Base-by-base conservation (phyloP, 2,329 filamentous ascomycete genomes). In the Xylariaceae sp. region DNA sequence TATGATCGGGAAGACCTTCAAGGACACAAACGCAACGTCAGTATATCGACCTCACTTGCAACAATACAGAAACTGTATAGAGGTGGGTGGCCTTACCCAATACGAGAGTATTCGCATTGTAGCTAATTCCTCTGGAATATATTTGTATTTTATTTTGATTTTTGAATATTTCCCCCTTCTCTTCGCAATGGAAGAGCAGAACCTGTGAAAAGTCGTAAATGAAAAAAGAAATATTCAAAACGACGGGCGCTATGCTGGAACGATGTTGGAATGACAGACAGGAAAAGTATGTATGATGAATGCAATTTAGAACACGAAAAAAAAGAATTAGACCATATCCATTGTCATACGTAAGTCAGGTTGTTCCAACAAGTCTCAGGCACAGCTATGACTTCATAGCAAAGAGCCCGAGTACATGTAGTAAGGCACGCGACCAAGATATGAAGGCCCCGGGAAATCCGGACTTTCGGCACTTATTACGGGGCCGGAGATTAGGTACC, bases 1-100 rank as follows among this genome's bases (percentile, higher is more conserved):
- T 63, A 92, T 79, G 58, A 91, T 76, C 62, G 90, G 90, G 32
- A 92, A 79, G 55, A 88, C 74, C 88, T 81, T 61, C 29, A 37
- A 32, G 18, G 23, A 45, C 6, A 14, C 23, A 51, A 44, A 3
- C n/a, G 58, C 61, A 51, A 37, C 32, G 12, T 37, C 12, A 37
- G 32, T 37, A 37, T 37, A 37, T 37, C 14, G 3, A 37, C 14
- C 32, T 37, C 14, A 3, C 32, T 37, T 10, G 14, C 32, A 7
- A 3, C 32, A 37, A 16, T 26, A 37, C 32, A 37, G 7, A 10
- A n/a, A 16, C 32, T 12, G 14, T n/a, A 37, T 37, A 37, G 5
- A 20, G 18, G 19, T 23, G 3, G 29, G 7, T 41, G 40, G 14
- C 12, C 60, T 62, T 67, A 69, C 66, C 67, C 67, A 69, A 50